Conservation (phyloP, 441 rosid species). For the Populus trichocarpa region DNA sequence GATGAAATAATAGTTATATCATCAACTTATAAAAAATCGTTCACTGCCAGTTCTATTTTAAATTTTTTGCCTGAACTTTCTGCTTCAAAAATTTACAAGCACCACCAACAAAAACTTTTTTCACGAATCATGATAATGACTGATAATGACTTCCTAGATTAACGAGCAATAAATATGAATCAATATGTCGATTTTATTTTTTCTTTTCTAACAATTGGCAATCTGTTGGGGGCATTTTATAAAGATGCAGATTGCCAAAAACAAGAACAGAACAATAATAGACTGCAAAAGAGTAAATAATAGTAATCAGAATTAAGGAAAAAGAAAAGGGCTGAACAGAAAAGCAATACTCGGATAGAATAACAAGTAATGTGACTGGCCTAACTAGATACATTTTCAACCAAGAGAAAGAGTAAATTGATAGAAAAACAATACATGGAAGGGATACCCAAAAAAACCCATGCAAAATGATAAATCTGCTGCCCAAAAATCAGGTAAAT, state of each 20-base stretch:
- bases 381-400: conserved; percentile 14
- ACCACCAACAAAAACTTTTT: background rate
- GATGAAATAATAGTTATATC: background rate
- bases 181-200: too few species aligned
- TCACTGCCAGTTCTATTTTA: background rate
- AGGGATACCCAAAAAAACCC: conserved; percentile 4
- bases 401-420: background rate
- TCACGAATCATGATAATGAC: background rate
- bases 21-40: background rate
- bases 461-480: background rate
- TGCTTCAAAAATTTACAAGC: background rate
- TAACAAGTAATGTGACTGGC: background rate
- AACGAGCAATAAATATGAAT: background rate
- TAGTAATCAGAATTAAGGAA: background rate
- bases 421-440: conserved; percentile 13
- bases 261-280: background rate
- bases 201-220: background rate
- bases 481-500: conserved; percentile 3
- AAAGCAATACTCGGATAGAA: background rate
- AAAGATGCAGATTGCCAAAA: background rate
- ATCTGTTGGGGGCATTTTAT: background rate
- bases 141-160: background rate
- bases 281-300: background rate
- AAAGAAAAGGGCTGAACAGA: background rate
- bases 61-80: background rate